Evolutionary conservation across 2,329 filamentous ascomycete genomes (phyloP), one percentile per base, ranked within the genome.

Genomic region (Venturia pyrina): DNA sequence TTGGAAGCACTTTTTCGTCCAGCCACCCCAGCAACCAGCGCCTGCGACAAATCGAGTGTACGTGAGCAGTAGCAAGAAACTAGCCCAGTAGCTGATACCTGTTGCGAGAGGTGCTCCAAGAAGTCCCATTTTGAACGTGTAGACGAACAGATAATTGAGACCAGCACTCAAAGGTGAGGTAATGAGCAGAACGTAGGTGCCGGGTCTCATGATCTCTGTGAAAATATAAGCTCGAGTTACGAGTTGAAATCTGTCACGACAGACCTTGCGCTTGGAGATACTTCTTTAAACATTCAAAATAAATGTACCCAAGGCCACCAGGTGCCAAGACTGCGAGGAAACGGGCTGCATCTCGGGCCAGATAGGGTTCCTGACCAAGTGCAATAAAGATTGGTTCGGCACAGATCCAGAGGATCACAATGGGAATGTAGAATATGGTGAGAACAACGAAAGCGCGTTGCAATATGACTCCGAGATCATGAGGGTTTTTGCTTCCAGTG

Each of bases 21-120:
- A 87, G 0, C 91, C 91, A 59, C 88, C 89, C 91, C 91, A 96
- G 75, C 90, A 92, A 70, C 89, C 85, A 66, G 82, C 85, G 5
- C 91, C 91, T 13, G 81, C 80, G 34, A 95, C 77, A 66, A 91
- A 90, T 17, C 83, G 81, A 0, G 89, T 81, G 73, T 96, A 96
- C 11, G 85, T 82, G 0, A 93, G 83, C 0, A 96, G 82, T 0
- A 93, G 82, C 3, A 88, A 73, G 75, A 96, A 96, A 0, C 90
- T 93, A 0, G 87, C 77, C 91, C 91, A 96, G 79, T 96, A 96
- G 1, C 89, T 88, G 65, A 96, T 87, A 1, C 91, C 89, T 0
- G 91, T 95, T 2, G 91, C 91, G 8, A 96, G 75, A 0, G 91
- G 91, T 0, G 90, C 91, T 10, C 91, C 91, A 53, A 93, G 82